phyloP scores from a whole-genome alignment of 2,329 filamentous ascomycete species.

The Pseudogymnoascus sp. region DNA sequence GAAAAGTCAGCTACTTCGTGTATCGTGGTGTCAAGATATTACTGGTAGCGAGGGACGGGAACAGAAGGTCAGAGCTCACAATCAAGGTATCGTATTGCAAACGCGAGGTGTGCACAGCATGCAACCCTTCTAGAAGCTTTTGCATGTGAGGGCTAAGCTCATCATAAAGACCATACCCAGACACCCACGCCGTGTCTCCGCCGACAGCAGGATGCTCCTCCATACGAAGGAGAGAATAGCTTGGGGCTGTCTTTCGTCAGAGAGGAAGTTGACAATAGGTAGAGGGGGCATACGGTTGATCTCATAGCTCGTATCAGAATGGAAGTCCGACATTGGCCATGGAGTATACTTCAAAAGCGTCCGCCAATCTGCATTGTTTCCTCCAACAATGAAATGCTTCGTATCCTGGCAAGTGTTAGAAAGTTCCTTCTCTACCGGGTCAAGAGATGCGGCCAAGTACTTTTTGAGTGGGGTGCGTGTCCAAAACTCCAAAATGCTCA shows the following conservation, averaged over 20 bases:
- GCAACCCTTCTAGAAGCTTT: constrained; percentile 20
- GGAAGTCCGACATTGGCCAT: constrained; percentile 13
- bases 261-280: neutral
- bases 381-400: constrained; percentile 13
- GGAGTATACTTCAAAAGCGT: constrained; percentile 13
- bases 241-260: constrained; percentile 2
- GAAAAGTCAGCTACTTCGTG: constrained; percentile 15
- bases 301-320: constrained; percentile 14
- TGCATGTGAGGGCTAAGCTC: constrained; percentile 21
- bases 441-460: neutral
- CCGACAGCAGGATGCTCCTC: constrained; percentile 13
- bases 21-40: neutral
- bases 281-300: constrained; percentile 3
- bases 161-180: constrained; percentile 23
- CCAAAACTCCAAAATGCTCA: constrained; percentile 20
- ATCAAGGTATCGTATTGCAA: constrained; percentile 20
- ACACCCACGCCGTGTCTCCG: constrained; percentile 18
- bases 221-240: constrained; percentile 13
- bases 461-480: constrained; percentile 16
- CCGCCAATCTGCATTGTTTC: constrained; percentile 13
- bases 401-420: neutral
- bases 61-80: neutral
- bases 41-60: neutral
- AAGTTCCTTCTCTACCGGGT: neutral
- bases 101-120: constrained; percentile 23